Conservation (phyloP, 169 alveolate genomes). For the Plasmodium ovale region DNA sequence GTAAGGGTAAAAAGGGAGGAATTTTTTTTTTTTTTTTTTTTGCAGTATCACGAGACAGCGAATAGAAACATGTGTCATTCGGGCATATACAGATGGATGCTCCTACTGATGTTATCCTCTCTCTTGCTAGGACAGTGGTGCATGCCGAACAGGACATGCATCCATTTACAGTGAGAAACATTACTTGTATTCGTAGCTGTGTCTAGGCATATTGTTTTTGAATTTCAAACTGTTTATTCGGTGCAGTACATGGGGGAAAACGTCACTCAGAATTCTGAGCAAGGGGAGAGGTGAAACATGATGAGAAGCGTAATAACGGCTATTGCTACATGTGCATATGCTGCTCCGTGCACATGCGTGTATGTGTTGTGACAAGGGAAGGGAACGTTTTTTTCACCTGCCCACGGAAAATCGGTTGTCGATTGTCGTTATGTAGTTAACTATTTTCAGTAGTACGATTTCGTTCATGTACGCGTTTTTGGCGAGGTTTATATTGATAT, state of each 20-base stretch:
- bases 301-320: too few relatives aligned
- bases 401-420: constrained; percentile 27
- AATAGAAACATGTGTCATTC: neutral
- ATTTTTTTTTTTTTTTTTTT: too few relatives aligned
- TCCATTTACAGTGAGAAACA: too few relatives aligned
- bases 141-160: too few relatives aligned
- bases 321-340: neutral
- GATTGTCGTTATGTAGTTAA: constrained; percentile 38
- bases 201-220: constrained; percentile 11
- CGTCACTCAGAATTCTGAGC: constrained; percentile 31
- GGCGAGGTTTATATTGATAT: constrained; percentile 13
- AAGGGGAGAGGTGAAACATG: neutral
- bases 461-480: constrained; percentile 19
- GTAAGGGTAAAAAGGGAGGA: neutral
- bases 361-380: neutral
- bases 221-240: constrained; percentile 8
- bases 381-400: neutral
- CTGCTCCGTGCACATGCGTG: neutral
- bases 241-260: constrained; percentile 13
- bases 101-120: neutral
- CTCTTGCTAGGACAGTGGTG: too few relatives aligned
- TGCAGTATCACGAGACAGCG: too few relatives aligned
- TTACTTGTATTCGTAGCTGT: constrained; percentile 49
- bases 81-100: neutral
- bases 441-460: constrained; percentile 21